Conservation (phyloP, 2,329 filamentous ascomycete species). For the Lachnellula suecica region DNA sequence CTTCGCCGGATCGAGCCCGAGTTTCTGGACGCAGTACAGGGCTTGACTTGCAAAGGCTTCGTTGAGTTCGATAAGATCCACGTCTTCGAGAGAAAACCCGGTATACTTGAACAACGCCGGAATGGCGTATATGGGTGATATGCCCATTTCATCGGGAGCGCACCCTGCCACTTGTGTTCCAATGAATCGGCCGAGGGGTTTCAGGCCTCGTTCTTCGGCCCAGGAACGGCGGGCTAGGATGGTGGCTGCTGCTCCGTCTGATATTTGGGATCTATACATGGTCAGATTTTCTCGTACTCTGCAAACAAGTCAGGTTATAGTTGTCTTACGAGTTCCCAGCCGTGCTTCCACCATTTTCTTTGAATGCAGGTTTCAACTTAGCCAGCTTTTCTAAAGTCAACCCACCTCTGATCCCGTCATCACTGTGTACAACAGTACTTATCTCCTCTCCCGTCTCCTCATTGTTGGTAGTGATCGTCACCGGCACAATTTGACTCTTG, state of each 20-base stretch:
- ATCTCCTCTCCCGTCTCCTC: conserved; percentile 86
- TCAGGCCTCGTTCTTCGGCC: conserved; percentile 83
- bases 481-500: conserved; percentile 83
- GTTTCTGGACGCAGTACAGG: conserved; percentile 87
- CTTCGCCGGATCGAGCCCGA: conserved; percentile 80
- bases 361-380: conserved; percentile 89
- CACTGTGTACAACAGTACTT: conserved; percentile 77
- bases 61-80: conserved; percentile 99
- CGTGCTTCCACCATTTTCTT: conserved; percentile 90
- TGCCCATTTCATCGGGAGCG: conserved; percentile 89
- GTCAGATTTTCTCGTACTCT: no score
- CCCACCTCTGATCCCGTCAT: conserved; percentile 83
- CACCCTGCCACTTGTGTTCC: conserved; percentile 84
- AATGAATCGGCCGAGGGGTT: conserved; percentile 90
- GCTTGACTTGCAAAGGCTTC: conserved; percentile 97
- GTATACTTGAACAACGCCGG: conserved; percentile 87
- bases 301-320: no score
- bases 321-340: conserved; percentile 98
- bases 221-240: conserved; percentile 93
- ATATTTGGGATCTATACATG: conserved; percentile 91
- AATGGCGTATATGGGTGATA: conserved; percentile 94
- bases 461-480: conserved; percentile 85
- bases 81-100: conserved; percentile 81
- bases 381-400: conserved; percentile 85
- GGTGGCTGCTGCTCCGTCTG: conserved; percentile 92